Evolutionary conservation across 2,329 filamentous ascomycete genomes (phyloP).

Genomic region (Verticillium zaregamsianum): DNA sequence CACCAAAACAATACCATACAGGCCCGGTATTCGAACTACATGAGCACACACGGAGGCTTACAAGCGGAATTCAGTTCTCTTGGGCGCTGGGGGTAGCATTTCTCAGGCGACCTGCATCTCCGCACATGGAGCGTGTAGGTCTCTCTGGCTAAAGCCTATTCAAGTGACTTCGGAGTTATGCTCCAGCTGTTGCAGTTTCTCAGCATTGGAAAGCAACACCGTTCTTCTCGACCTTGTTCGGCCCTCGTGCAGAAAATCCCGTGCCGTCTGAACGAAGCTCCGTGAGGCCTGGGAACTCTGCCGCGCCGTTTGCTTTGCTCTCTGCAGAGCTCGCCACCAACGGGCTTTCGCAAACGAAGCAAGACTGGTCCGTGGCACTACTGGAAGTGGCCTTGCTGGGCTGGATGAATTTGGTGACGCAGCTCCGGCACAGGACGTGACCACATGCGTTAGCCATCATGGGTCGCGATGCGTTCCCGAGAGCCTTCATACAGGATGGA

Average conservation of each 20-base stretch:
- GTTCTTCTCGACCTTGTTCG: conserved; percentile 73
- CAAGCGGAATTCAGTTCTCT: too few relatives aligned
- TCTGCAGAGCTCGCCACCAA: conserved; percentile 37
- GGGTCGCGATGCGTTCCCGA: conserved; percentile 79
- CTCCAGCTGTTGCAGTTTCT: background rate
- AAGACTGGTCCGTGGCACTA: conserved; percentile 41
- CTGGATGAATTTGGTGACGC: conserved; percentile 78
- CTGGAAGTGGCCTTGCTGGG: conserved; percentile 37
- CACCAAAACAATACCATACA: too few relatives aligned
- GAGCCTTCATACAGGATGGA: conserved; percentile 77
- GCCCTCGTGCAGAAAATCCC: conserved; percentile 85
- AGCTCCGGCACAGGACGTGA: conserved; percentile 84
- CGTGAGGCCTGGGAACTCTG: conserved; percentile 69
- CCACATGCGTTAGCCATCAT: conserved; percentile 84
- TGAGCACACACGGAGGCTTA: too few relatives aligned
- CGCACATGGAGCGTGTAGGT: too few relatives aligned
- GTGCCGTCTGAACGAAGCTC: conserved; percentile 83
- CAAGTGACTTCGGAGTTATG: too few relatives aligned
- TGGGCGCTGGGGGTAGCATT: too few relatives aligned
- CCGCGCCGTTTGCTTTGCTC: conserved; percentile 31
- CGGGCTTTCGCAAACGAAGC: conserved; percentile 84
- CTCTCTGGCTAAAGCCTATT: too few relatives aligned
- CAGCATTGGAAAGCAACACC: conserved; percentile 81
- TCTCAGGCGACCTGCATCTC: too few relatives aligned
- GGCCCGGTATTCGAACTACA: too few relatives aligned